Conservation (phyloP, 2,329 filamentous ascomycete species). For the Hansfordia pulvinata region DNA sequence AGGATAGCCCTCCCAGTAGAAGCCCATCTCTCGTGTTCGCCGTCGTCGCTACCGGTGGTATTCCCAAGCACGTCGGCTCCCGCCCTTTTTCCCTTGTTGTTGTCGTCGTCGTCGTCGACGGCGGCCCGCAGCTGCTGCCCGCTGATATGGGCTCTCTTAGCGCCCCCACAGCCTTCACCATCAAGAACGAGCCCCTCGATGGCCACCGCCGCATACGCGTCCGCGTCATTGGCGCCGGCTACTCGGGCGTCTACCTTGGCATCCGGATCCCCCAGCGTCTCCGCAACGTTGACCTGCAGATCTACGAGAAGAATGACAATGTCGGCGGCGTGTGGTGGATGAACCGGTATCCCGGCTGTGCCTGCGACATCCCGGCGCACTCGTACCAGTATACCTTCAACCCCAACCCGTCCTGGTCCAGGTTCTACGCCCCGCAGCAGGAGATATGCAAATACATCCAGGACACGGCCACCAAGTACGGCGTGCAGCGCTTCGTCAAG, state of each 20-base stretch:
- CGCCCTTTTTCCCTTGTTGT: too few relatives aligned
- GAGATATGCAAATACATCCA: conserved; percentile 37
- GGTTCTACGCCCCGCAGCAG: conserved; percentile 31
- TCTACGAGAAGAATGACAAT: conserved; percentile 19
- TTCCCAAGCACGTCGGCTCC: too few relatives aligned
- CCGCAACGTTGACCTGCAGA: conserved; percentile 17
- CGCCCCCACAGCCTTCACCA: too few relatives aligned
- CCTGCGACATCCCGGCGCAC: conserved; percentile 25
- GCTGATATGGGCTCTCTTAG: too few relatives aligned
- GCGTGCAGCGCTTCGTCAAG: conserved; percentile 30
- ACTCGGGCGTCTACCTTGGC: conserved; percentile 19
- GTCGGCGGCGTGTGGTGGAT: conserved; percentile 24
- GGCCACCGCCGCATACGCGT: too few relatives aligned
- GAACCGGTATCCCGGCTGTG: conserved; percentile 21
- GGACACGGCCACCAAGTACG: conserved; percentile 29
- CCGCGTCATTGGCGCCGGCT: conserved; percentile 21
- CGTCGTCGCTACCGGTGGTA: too few relatives aligned
- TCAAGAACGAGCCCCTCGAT: too few relatives aligned
- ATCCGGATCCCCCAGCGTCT: conserved; percentile 19
- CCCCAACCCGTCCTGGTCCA: conserved; percentile 39
- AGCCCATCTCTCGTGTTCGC: too few relatives aligned
- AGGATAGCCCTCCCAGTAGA: too few relatives aligned
- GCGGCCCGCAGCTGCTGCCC: too few relatives aligned
- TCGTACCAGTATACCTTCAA: conserved; percentile 43
- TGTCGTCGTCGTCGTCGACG: too few relatives aligned